Evolutionary conservation across 495 filamentous ascomycete species (phyloP).

Genomic region (Penicillium ucsense): DNA sequence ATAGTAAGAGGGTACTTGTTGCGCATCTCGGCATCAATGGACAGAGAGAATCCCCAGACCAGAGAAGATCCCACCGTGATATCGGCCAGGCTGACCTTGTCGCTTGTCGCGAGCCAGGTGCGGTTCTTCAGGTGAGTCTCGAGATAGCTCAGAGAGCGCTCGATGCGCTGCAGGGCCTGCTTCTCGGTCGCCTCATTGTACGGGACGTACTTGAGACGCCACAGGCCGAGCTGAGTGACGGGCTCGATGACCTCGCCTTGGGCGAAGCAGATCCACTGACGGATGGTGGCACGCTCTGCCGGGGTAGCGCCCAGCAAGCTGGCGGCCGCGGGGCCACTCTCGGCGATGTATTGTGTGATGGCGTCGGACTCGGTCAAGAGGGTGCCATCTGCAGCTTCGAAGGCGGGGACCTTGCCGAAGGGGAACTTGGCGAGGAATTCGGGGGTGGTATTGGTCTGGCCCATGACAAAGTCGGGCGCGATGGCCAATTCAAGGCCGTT

Average conservation of each 20-base stretch:
- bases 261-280: constrained; percentile 40
- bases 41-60: constrained; percentile 26
- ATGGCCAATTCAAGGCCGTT: constrained; percentile 39
- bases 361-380: constrained; percentile 43
- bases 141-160: constrained; percentile 30
- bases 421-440: constrained; percentile 53
- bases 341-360: constrained; percentile 45
- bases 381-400: constrained; percentile 44
- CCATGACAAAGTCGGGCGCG: constrained; percentile 30
- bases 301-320: constrained; percentile 42
- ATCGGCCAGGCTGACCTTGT: constrained; percentile 45
- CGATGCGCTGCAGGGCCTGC: constrained; percentile 11
- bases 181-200: constrained; percentile 30
- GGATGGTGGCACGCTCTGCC: constrained; percentile 38
- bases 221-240: constrained; percentile 21
- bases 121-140: constrained; percentile 30
- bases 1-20: constrained; percentile 32
- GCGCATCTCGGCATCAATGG: constrained; percentile 43
- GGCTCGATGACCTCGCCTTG: constrained; percentile 35
- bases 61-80: constrained; percentile 35
- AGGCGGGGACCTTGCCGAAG: constrained; percentile 49
- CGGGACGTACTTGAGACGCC: constrained; percentile 18
- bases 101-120: constrained; percentile 36
- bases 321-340: constrained; percentile 37
- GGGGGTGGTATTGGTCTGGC: constrained; percentile 38